Conservation (phyloP, 176 grass and related monocot species). For the Avena eriantha region DNA sequence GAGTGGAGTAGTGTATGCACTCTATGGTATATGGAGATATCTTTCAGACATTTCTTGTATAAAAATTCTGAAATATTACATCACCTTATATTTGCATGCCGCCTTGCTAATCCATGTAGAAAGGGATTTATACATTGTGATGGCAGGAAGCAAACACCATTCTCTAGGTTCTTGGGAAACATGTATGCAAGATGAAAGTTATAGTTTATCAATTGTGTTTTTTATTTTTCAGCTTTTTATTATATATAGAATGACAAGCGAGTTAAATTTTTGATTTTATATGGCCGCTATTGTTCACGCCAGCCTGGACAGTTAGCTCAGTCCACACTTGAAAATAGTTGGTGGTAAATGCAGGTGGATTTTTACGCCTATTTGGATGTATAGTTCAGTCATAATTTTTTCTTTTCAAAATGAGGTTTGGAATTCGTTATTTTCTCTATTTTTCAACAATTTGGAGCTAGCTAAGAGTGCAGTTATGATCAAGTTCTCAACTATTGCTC, state of each 20-base stretch:
- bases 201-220: neutral
- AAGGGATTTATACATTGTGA: neutral
- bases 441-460: neutral
- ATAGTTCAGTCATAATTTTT: neutral
- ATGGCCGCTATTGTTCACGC: neutral
- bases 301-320: neutral
- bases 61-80: neutral
- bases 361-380: neutral
- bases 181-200: neutral
- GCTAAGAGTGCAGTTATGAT: neutral
- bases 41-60: neutral
- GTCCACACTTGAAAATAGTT: neutral
- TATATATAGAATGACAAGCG: neutral
- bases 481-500: neutral
- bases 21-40: neutral
- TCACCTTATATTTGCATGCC: neutral
- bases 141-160: neutral
- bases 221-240: neutral
- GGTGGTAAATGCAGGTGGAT: neutral
- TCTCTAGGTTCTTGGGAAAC: neutral
- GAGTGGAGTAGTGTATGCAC: neutral
- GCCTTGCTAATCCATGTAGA: neutral
- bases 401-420: neutral
- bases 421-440: neutral
- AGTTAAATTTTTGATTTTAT: neutral